Base-by-base conservation (phyloP, 371 early-diverging fungal genomes). In the Quaeritorhiza haematococci region DNA sequence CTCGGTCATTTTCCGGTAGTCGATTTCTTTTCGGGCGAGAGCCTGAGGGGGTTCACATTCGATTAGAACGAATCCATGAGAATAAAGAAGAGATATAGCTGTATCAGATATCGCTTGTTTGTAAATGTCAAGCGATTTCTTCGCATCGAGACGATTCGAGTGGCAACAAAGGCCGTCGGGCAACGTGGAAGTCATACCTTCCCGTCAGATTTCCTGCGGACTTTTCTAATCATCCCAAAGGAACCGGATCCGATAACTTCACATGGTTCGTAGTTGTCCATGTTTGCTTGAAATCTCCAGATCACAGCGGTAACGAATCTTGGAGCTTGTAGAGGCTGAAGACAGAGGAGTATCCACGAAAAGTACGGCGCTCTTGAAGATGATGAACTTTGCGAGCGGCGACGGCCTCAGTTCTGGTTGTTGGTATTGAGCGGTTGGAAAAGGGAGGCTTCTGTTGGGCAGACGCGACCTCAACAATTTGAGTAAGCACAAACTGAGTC, bases 1-100 rank as follows among this genome's bases (percentile, higher is more conserved):
- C 33, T 78, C 82, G 30, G 64, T 70, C 85, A 87, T 86, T 57
- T 79, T 80, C 8, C 78, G 67, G 70, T 83, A 87, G 58, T 86
- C 84, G 58, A 87, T 87, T 61, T 87, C 88, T 62, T 87, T 87
- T 26, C 86, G 67, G n/a, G 81, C 84, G 24, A 84, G 62, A 13
- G 83, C 71, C 83, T 83, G 51, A n/a, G 32, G 10, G 2, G 26
- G 45, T 42, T 17, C 26, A 34, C 2, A 42, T 50, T 13, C 35
- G 27, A 32, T 35, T 49, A 21, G 33, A 1, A 53, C 30, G 50
- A 24, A 43, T 21, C 49, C 56, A 46, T 15, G 28, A 19, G n/a
- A 17, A 56, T 28, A 17, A 32, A 15, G 56, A 23, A 8, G 53
- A 10, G 1, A 13, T 32, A 24, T 0, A 34, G 59, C 15, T 57